Evolutionary conservation across 257 asterid genomes (phyloP), one percentile per base, ranked within the genome.

Genomic region (Fraxinus excelsior): DNA sequence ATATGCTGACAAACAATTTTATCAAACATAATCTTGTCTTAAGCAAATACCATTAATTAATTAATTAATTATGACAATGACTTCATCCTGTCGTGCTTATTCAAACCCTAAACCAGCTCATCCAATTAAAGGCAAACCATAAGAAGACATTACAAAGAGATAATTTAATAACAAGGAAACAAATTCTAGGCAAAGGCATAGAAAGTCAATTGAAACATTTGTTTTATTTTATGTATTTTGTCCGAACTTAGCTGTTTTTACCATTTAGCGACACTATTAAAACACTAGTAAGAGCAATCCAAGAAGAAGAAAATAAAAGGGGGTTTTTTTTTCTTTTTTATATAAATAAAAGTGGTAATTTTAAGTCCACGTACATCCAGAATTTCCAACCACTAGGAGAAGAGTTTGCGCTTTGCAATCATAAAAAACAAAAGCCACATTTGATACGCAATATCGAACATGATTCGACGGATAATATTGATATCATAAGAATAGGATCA

Each of bases 81-180:
- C 68, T 71, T 25, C 62, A 42, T 71, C 58, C 26, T 71, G 38
- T 71, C 64, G 40, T 51, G 49, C 64, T 42, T 35, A 21, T 71
- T 71, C 74, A 42, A 42, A 42, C 74, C 19, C 11, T 18, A 19
- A 42, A 71, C 62, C 64, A 25, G 64, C 62, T 42, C 37, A 42
- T 71, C 23, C 74, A 13, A 42, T 29, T 40, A 42, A 71, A 19
- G 38, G 46, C 38, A 42, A 71, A 2, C 26, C 16, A 42, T 42
- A 38, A 21, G n/a, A n/a, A n/a, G 74, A 70, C 74, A 70, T 10
- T 11, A 70, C 29, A 70, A 70, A n/a, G 31, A 23, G 42, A 70
- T 37, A 14, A 37, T 35, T 16, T 37, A 38, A 40, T 37, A 3
- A 28, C 4, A 3, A 37, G 26, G 8, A 37, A 37, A 18, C 73